Percentiles rank a stretch among this genome's conserved stretches.
These are phyloP conservation scores for Blastomyces parvus DNA, from an alignment of 2,329 filamentous ascomycete species.

Conservation along the genomic window DNA sequence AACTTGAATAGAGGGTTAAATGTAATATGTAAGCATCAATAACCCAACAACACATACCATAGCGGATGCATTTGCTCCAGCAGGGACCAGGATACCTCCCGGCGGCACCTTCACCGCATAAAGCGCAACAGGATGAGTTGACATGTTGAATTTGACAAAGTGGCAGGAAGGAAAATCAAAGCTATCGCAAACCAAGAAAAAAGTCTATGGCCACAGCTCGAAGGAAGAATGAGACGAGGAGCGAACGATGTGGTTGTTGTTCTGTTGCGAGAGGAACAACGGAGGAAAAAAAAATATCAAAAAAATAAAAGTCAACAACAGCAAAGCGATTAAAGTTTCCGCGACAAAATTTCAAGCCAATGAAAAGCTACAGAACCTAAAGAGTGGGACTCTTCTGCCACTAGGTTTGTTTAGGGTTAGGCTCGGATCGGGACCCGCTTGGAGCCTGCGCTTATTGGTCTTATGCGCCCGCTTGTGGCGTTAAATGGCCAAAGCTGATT, in stretches of 20 bases:
- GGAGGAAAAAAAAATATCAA: conserved; percentile 13
- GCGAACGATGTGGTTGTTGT: conserved; percentile 3
- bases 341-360: neutral
- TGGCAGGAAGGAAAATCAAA: neutral
- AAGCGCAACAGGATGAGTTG: conserved; percentile 58
- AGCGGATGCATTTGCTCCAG: conserved; percentile 67
- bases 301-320: conserved; percentile 15
- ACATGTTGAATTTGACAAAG: conserved; percentile 31
- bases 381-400: neutral
- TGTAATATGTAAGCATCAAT: neutral
- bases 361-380: neutral
- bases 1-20: conserved; percentile 5
- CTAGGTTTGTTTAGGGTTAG: conserved; percentile 1
- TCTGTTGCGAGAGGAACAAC: conserved; percentile 10
- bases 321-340: conserved; percentile 15
- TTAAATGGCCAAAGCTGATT: neutral
- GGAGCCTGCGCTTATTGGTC: conserved; percentile 4
- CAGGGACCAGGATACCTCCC: conserved; percentile 72
- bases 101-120: conserved; percentile 88
- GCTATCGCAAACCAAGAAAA: neutral
- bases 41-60: conserved; percentile 53
- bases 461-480: neutral
- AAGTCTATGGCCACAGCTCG: neutral
- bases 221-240: conserved; percentile 9
- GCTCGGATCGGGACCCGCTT: neutral